These are phyloP conservation scores for Thermoascus crustaceus DNA, from an alignment of 2,329 filamentous ascomycete genomes.

Conservation along the genomic window DNA sequence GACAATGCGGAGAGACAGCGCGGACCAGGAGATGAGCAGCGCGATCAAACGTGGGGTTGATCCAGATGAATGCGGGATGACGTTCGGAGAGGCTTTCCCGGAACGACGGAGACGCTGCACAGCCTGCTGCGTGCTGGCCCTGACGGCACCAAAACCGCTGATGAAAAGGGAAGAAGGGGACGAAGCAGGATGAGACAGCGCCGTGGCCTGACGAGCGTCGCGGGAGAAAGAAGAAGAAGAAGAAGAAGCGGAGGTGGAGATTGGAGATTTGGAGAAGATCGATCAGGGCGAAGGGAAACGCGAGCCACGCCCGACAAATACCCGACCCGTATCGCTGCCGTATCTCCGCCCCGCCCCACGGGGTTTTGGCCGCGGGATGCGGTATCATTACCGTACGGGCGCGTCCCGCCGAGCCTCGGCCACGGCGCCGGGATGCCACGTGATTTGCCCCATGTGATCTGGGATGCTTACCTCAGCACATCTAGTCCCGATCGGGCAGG, in stretches of 20 bases:
- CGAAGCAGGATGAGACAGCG: neutral
- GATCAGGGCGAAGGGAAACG: constrained; percentile 1
- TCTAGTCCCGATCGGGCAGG: neutral
- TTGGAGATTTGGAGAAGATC: neutral
- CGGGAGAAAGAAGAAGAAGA: constrained; percentile 7
- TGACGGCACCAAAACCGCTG: too few relatives aligned
- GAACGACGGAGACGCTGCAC: neutral
- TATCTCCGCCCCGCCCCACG: constrained; percentile 8
- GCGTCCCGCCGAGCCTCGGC: too few relatives aligned
- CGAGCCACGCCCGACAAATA: constrained; percentile 12
- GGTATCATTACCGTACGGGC: constrained; percentile 5
- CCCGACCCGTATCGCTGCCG: constrained; percentile 9
- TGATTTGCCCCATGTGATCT: too few relatives aligned
- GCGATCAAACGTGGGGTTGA: constrained; percentile 14
- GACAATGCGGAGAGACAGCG: constrained; percentile 4
- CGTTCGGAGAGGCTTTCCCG: constrained; percentile 10
- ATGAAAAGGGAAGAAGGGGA: neutral
- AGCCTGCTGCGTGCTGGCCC: neutral
- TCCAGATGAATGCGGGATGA: constrained; percentile 13
- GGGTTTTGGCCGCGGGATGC: constrained; percentile 1
- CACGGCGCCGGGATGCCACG: too few relatives aligned
- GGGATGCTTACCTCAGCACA: too few relatives aligned
- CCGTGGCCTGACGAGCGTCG: neutral
- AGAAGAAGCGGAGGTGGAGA: neutral
- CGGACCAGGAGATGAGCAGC: constrained; percentile 3